A percentile compares a stretch with the other conserved stretches of the same genome.
phyloP scores from a whole-genome alignment of 257 asterid species.

The Solanum boliviense region DNA sequence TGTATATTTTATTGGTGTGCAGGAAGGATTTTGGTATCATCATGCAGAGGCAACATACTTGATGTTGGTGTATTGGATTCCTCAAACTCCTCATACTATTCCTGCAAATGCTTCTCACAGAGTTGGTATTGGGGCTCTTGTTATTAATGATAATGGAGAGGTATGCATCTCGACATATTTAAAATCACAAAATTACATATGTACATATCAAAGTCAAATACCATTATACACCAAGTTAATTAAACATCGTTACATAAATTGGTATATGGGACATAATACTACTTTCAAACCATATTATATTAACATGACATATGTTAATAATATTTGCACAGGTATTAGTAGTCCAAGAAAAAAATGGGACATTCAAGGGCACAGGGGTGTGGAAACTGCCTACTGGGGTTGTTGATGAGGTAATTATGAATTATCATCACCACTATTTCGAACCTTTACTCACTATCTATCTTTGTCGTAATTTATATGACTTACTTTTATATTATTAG shows the following conservation, averaged over 20 bases:
- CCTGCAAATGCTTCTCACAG: slow-evolving; percentile 89
- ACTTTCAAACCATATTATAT: not conserved
- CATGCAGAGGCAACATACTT: slow-evolving; percentile 79
- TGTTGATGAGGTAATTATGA: slow-evolving; percentile 63
- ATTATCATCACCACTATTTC: too few species aligned
- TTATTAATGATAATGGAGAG: slow-evolving; percentile 57
- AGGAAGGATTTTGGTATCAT: slow-evolving; percentile 94
- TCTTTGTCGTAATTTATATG: too few species aligned
- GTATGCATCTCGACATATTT: slow-evolving; percentile 14
- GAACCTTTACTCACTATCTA: too few species aligned
- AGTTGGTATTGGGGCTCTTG: slow-evolving; percentile 82
- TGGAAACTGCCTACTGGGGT: slow-evolving; percentile 96
- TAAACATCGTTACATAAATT: not conserved
- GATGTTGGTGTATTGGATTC: slow-evolving; percentile 90
- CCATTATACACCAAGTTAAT: not conserved
- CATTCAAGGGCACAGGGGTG: slow-evolving; percentile 58
- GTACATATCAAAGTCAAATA: too few species aligned
- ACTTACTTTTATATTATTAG: too few species aligned
- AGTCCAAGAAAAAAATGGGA: slow-evolving; percentile 80
- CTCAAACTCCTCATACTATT: slow-evolving; percentile 38
- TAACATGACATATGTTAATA: not conserved
- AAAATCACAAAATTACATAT: not conserved
- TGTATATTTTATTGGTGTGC: slow-evolving; percentile 4
- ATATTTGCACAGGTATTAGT: slow-evolving; percentile 49
- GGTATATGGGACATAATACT: not conserved